Conservation (phyloP, 768 basidiomycete species). For the Suillus plorans region DNA sequence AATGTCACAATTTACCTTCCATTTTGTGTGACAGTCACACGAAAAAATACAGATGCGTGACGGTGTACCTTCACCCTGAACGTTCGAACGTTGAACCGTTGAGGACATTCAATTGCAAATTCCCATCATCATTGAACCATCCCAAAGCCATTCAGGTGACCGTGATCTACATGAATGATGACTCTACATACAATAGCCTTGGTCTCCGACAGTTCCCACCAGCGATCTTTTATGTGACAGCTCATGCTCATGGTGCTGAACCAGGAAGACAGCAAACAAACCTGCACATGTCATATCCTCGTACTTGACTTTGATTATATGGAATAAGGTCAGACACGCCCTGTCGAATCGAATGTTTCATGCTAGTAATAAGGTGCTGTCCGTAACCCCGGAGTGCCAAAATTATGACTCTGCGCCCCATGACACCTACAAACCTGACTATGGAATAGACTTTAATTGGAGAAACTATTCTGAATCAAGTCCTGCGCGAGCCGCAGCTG, state of each 20-base stretch:
- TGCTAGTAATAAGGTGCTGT: too few species aligned
- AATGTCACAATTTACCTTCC: too few species aligned
- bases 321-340: neutral
- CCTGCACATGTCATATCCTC: neutral
- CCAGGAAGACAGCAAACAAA: neutral
- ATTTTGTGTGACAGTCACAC: too few species aligned
- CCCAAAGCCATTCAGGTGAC: too few species aligned
- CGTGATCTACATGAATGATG: neutral
- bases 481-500: neutral
- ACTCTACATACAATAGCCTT: neutral
- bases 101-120: too few species aligned
- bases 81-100: too few species aligned
- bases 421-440: neutral
- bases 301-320: neutral
- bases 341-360: neutral
- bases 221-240: neutral
- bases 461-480: neutral
- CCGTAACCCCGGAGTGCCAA: neutral
- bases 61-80: too few species aligned
- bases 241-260: too few species aligned
- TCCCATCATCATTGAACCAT: too few species aligned
- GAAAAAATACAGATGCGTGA: too few species aligned
- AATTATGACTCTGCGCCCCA: neutral
- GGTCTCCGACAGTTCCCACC: neutral
- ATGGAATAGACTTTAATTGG: neutral